A percentile compares a stretch with the other conserved stretches of the same genome.
Conservation (phyloP, 73 alveolate genomes). For the Symbiodinium natans region DNA sequence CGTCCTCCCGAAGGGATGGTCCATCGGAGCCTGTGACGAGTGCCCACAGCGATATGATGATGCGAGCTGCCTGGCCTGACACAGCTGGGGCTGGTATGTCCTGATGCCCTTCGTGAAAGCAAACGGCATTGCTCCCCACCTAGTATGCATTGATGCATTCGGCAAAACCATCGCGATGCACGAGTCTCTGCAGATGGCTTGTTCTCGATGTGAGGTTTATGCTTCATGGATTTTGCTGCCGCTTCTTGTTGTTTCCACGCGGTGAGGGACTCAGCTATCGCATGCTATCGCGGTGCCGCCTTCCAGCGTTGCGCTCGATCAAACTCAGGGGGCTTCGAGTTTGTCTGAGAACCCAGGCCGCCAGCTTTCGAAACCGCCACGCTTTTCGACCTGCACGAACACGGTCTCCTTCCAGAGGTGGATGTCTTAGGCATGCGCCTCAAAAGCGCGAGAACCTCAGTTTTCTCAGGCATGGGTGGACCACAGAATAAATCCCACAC, state of each 20-base stretch:
- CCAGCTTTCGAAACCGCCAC: neutral
- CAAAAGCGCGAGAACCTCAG: neutral
- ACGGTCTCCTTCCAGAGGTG: conserved; percentile 42
- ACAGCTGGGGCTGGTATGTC: too few relatives aligned
- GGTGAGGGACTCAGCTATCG: neutral
- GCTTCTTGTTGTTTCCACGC: neutral
- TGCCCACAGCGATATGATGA: neutral
- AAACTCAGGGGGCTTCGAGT: neutral
- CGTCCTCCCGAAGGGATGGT: neutral
- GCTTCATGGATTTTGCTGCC: neutral
- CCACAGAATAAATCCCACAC: too few relatives aligned
- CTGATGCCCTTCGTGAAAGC: too few relatives aligned
- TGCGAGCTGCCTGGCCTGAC: neutral
- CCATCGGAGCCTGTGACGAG: neutral
- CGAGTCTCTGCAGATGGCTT: too few relatives aligned
- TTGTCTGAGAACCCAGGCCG: neutral
- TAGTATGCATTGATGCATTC: too few relatives aligned
- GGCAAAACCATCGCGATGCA: too few relatives aligned
- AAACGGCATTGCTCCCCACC: too few relatives aligned
- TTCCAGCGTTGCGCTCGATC: neutral
- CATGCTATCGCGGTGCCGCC: neutral
- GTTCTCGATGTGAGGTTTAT: neutral
- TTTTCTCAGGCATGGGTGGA: too few relatives aligned
- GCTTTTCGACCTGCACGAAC: neutral
- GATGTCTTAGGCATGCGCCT: conserved; percentile 38